A percentile compares a stretch with the other conserved stretches of the same genome.
Conservation (phyloP, 148 eudicot genomes). For the Fagopyrum esculentum region DNA sequence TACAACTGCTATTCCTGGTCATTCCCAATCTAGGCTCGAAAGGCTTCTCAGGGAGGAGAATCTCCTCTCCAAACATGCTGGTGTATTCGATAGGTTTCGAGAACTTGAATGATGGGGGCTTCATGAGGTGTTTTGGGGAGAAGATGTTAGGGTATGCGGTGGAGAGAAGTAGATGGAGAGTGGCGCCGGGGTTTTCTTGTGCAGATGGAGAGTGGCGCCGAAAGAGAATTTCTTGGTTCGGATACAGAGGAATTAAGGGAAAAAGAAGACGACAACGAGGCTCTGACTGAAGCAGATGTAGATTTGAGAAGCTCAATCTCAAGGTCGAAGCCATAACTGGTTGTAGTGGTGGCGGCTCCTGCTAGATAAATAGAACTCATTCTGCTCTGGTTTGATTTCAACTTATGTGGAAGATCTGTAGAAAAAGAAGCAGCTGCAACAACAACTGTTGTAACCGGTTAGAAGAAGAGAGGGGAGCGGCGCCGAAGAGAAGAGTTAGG, state of each 20-base stretch:
- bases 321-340: conserved; percentile 5
- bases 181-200: neutral
- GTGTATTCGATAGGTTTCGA: neutral
- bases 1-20: neutral
- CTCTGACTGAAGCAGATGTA: neutral
- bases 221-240: conserved; percentile 5
- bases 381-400: neutral
- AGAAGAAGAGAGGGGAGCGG: too few relatives aligned
- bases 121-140: conserved; percentile 50
- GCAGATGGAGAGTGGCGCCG: too few relatives aligned
- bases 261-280: neutral
- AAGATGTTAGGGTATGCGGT: conserved; percentile 85
- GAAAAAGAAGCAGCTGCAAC: too few relatives aligned
- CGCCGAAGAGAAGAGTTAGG: too few relatives aligned
- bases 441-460: too few relatives aligned
- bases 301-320: conserved; percentile 9
- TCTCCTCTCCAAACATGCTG: conserved; percentile 31
- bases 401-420: too few relatives aligned
- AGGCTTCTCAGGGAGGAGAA: conserved; percentile 57
- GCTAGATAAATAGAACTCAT: neutral
- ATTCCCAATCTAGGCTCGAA: conserved; percentile 23
- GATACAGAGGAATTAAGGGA: conserved; percentile 7
- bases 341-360: neutral
- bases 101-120: conserved; percentile 24
- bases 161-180: conserved; percentile 59